A percentile compares a stretch with the other conserved stretches of the same genome.
phyloP scores from a whole-genome alignment of 106 monocot species.

The Allium cepa region DNA sequence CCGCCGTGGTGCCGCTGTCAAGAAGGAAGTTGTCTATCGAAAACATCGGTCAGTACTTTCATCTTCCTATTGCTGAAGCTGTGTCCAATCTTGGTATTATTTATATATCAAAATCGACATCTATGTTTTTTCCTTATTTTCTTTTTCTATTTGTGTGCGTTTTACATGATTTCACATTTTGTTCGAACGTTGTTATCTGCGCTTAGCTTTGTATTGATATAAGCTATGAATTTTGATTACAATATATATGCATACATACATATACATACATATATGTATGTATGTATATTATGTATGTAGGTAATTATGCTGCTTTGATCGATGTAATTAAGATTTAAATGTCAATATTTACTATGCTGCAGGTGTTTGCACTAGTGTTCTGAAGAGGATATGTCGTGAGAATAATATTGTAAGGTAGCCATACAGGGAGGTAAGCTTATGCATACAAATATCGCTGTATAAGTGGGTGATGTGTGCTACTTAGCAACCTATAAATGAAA shows the following conservation, averaged over 20 bases:
- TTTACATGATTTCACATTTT: neutral
- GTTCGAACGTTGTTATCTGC: neutral
- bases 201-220: neutral
- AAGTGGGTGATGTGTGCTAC: no score
- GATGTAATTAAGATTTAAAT: no score
- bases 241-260: neutral
- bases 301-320: neutral
- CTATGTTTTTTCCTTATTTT: neutral
- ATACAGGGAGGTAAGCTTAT: slow-evolving; percentile 54
- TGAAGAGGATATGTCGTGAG: slow-evolving; percentile 87
- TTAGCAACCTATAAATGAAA: no score
- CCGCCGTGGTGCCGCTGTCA: slow-evolving; percentile 7
- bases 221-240: neutral
- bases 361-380: slow-evolving; percentile 84
- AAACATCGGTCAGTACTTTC: slow-evolving; percentile 63
- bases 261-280: no score
- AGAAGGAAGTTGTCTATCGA: slow-evolving; percentile 35
- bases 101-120: neutral
- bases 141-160: slow-evolving; percentile 1
- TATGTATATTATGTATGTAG: neutral
- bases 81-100: slow-evolving; percentile 48
- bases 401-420: slow-evolving; percentile 79
- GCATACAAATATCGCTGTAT: no score
- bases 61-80: slow-evolving; percentile 77
- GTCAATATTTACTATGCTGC: neutral